A percentile compares a stretch with the other conserved stretches of the same genome.
phyloP scores from a whole-genome alignment of 208 protist species.

The Trypanosoma vivax region DNA sequence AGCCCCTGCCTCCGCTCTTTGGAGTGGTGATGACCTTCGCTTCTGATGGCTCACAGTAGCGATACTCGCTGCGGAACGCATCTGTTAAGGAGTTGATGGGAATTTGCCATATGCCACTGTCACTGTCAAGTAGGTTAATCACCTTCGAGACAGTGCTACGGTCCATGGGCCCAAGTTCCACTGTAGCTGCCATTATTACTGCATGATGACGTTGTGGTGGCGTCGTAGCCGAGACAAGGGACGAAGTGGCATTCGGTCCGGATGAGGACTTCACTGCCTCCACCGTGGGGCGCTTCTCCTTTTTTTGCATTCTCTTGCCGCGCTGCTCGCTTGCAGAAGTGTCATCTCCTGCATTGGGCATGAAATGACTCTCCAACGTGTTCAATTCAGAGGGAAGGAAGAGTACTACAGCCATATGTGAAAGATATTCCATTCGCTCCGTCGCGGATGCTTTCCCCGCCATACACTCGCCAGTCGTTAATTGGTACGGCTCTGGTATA shows the following conservation, averaged over 20 bases:
- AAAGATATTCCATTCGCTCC: slow-evolving; percentile 13
- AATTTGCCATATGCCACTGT: slow-evolving; percentile 32
- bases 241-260: neutral
- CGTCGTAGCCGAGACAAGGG: neutral
- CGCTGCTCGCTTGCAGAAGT: neutral
- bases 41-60: too few species aligned
- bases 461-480: neutral
- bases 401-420: slow-evolving; percentile 26
- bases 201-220: slow-evolving; percentile 2
- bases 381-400: slow-evolving; percentile 46
- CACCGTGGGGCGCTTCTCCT: slow-evolving; percentile 4
- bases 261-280: neutral
- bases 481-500: slow-evolving; percentile 57
- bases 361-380: slow-evolving; percentile 48
- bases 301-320: neutral
- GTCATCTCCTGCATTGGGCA: neutral
- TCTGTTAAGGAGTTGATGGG: slow-evolving; percentile 23
- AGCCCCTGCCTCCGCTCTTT: too few species aligned
- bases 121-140: slow-evolving; percentile 23
- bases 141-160: slow-evolving; percentile 18
- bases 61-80: slow-evolving; percentile 14
- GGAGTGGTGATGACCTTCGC: too few species aligned
- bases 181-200: slow-evolving; percentile 1
- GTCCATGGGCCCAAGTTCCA: slow-evolving; percentile 24
- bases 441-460: neutral